Evolutionary conservation across 2,329 filamentous ascomycete species (phyloP).

Genomic region (Knoxdaviesia capensis): DNA sequence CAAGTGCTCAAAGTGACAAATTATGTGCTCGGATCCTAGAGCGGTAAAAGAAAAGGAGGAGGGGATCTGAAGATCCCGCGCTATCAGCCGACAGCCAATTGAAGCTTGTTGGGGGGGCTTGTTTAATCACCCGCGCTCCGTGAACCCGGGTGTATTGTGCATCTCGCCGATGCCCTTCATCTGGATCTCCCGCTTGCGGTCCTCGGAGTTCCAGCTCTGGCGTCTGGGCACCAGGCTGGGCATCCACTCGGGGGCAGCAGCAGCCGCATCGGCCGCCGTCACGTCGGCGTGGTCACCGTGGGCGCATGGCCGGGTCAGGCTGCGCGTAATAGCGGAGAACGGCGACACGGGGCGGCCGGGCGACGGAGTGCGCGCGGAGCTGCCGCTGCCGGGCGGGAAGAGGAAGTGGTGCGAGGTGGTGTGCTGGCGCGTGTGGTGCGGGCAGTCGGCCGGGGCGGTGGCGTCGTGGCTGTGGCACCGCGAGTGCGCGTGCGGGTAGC

Average conservation of each 20-base stretch:
- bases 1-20: no score
- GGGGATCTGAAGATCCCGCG: neutral
- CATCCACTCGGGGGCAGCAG: constrained; percentile 17
- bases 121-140: constrained; percentile 11
- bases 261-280: neutral
- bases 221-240: constrained; percentile 20
- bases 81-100: neutral
- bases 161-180: constrained; percentile 20
- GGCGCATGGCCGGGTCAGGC: neutral
- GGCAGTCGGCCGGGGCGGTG: neutral
- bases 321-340: neutral
- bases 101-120: no score
- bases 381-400: neutral
- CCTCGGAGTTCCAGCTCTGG: constrained; percentile 32
- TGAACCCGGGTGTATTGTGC: constrained; percentile 20
- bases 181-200: constrained; percentile 30
- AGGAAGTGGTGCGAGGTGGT: constrained; percentile 4
- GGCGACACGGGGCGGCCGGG: neutral
- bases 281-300: neutral
- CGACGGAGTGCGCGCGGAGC: neutral
- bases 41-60: neutral
- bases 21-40: no score
- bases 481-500: no score
- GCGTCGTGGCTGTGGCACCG: no score
- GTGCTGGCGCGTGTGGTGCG: neutral